Percentiles rank a stretch among this genome's conserved stretches.
These are phyloP conservation scores for Eimeria falciformis DNA, from an alignment of 169 alveolate species.

Conservation along the genomic window DNA sequence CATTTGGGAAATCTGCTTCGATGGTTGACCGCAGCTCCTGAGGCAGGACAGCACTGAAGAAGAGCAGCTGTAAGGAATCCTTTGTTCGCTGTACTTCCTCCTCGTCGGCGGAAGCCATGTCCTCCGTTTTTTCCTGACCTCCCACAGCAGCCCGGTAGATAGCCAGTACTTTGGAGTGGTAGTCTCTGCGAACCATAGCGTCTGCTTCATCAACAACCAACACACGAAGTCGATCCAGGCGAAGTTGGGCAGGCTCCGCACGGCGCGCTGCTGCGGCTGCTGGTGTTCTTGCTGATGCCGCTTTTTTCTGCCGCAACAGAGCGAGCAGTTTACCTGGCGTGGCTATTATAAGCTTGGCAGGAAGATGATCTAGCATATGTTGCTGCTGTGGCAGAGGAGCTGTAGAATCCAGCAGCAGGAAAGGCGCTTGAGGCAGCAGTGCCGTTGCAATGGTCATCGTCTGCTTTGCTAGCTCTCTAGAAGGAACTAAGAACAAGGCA, in stretches of 20 bases:
- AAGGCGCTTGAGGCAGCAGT: slow-evolving; percentile 66
- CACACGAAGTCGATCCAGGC: slow-evolving; percentile 22
- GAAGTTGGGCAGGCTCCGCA: neutral
- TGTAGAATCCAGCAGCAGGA: slow-evolving; percentile 48
- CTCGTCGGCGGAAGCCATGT: neutral
- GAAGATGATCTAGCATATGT: slow-evolving; percentile 7
- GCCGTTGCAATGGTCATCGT: slow-evolving; percentile 56
- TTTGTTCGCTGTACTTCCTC: neutral
- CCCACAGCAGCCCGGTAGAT: slow-evolving; percentile 19
- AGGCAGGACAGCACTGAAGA: slow-evolving; percentile 55
- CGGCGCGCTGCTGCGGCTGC: slow-evolving; percentile 7
- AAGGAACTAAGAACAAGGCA: slow-evolving; percentile 51
- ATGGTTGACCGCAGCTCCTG: neutral
- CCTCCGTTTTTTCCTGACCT: neutral
- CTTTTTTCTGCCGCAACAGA: neutral
- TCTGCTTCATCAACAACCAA: slow-evolving; percentile 75
- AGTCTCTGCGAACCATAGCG: slow-evolving; percentile 67
- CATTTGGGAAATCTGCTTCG: slow-evolving; percentile 46
- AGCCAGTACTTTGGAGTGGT: slow-evolving; percentile 57
- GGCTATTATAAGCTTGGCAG: slow-evolving; percentile 6
- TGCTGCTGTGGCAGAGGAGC: slow-evolving; percentile 62
- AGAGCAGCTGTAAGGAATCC: slow-evolving; percentile 15
- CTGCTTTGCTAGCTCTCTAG: slow-evolving; percentile 71
- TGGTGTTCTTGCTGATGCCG: neutral
- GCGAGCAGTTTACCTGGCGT: slow-evolving; percentile 26